Evolutionary conservation across 805 yeast species (phyloP), one percentile per base, ranked within the genome.

Genomic region (Starmerella riodocensis): DNA sequence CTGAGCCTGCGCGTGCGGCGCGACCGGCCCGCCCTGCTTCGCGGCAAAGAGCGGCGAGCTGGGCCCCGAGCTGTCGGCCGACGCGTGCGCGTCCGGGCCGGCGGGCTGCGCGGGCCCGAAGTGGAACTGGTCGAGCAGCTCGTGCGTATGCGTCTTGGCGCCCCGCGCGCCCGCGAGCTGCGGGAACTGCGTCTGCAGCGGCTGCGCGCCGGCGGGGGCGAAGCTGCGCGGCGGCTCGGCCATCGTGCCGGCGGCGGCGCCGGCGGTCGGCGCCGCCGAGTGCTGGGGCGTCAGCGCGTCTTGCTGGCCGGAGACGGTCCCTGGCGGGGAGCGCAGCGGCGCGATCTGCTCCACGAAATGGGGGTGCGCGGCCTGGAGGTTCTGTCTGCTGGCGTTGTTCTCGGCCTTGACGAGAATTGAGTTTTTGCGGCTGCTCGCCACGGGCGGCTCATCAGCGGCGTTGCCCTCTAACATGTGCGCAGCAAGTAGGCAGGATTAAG

Each of bases 401-500:
- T 48, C 49, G 40, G 46, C 51, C 30, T 44, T 41, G 31, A 50
- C 47, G 17, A 50, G 48, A 21, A 50, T 50, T 20, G 52, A 48
- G 42, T 46, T 49, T 38, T 50, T 49, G 23, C 53, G 50, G 29
- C 29, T 23, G 4, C 14, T n/a, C 23, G 23, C 21, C 24, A 24
- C 23, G 13, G 26, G n/a, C 23, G 26, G 25, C 9, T 32, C 37
- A 4, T 38, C 41, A 6, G n/a, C 6, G n/a, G 34, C 12, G 19
- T 5, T n/a, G 12, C 29, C 35, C 19, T 37, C 35, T 4, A 26
- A 16, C 35, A 32, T 37, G 32, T 17, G 17, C 13, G n/a, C 19
- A 29, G 16, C 16, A 11, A 17, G 32, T 11, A 14, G 16, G 32
- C 16, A 14, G 16, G 16, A 13, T 11, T 14, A 29, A 17, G 13